Evolutionary conservation across 805 yeast species (phyloP), one percentile per base, ranked within the genome.

Genomic region (Metschnikowia matae): DNA sequence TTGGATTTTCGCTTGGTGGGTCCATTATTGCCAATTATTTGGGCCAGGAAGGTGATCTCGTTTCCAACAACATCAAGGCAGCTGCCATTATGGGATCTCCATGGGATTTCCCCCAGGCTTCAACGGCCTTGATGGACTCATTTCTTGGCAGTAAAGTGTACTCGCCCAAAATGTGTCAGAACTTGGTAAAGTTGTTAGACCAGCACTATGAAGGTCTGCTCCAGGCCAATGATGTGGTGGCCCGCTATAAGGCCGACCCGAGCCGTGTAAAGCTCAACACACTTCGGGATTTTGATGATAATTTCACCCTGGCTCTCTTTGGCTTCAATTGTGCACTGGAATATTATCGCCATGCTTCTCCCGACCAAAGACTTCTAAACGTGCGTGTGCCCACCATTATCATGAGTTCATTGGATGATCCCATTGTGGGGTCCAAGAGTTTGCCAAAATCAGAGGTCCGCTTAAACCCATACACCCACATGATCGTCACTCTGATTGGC

Each of bases 1-100:
- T 82, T 40, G 94, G 91, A 0, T 83, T 81, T 56, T 85, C 91
- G 0, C 79, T 87, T 53, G 95, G 95, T 37, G 87, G 88, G 8
- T 73, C 86, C 11, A 73, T 85, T 44, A 59, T 82, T 36, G 73
- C 84, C 17, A 87, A 87, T 61, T 87, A 84, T 60, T 64, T 87
- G 48, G 91, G 87, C 34, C 87, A 84, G 65, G 88, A 83, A 57
- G 68, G 66, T 32, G 63, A 57, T 32, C 76, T 75, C 4, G 79
- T 77, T 1, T 67, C 78, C 46, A 62, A 77, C 0, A 76, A 76
- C 48, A 71, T 85, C 50, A 73, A 76, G 38, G 83, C 85, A 5
- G 85, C 89, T 3, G 73, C 80, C 13, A 66, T 81, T 8, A 66
- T 86, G 58, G 84, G 85, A 14, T 71, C 83, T 20, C 92, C 92